Percentiles rank a stretch among this genome's conserved stretches.
Evolutionary conservation across 2,329 filamentous ascomycete species (phyloP).

Genomic region (Aotearoamyces nothofagi): DNA sequence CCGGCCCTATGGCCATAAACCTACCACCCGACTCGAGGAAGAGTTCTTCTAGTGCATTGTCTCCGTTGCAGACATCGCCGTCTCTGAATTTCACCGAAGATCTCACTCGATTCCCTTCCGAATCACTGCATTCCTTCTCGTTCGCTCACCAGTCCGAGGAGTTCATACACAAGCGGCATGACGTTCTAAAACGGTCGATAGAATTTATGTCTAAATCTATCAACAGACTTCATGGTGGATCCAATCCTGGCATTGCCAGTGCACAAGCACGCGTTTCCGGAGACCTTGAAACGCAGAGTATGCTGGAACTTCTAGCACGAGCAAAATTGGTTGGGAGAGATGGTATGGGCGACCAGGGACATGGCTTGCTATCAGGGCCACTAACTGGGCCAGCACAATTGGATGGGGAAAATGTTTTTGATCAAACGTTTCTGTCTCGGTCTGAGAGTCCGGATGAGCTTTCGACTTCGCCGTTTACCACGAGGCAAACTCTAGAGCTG

Average conservation of each 20-base stretch:
- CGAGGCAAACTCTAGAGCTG: too few species aligned
- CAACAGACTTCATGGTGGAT: slow-evolving; percentile 59
- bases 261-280: slow-evolving; percentile 72
- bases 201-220: slow-evolving; percentile 66
- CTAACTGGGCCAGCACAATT: slow-evolving; percentile 63
- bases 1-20: slow-evolving; percentile 56
- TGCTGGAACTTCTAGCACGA: slow-evolving; percentile 75
- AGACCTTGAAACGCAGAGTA: slow-evolving; percentile 74
- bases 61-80: slow-evolving; percentile 53
- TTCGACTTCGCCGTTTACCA: too few species aligned
- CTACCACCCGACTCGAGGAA: slow-evolving; percentile 31
- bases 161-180: slow-evolving; percentile 78
- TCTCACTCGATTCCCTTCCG: slow-evolving; percentile 79
- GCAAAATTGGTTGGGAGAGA: slow-evolving; percentile 64
- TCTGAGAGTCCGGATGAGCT: slow-evolving; percentile 35
- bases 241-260: slow-evolving; percentile 61
- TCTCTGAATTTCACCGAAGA: slow-evolving; percentile 66
- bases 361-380: slow-evolving; percentile 39
- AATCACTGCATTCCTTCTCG: slow-evolving; percentile 95
- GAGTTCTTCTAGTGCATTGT: slow-evolving; percentile 10
- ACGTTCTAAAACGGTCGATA: slow-evolving; percentile 80
- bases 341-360: slow-evolving; percentile 32
- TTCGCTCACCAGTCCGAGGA: slow-evolving; percentile 95
- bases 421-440: slow-evolving; percentile 56
- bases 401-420: slow-evolving; percentile 65